A percentile compares a stretch with the other conserved stretches of the same genome.
phyloP scores from a whole-genome alignment of 176 grass and related monocot genomes.

The Alloteropsis semialata region DNA sequence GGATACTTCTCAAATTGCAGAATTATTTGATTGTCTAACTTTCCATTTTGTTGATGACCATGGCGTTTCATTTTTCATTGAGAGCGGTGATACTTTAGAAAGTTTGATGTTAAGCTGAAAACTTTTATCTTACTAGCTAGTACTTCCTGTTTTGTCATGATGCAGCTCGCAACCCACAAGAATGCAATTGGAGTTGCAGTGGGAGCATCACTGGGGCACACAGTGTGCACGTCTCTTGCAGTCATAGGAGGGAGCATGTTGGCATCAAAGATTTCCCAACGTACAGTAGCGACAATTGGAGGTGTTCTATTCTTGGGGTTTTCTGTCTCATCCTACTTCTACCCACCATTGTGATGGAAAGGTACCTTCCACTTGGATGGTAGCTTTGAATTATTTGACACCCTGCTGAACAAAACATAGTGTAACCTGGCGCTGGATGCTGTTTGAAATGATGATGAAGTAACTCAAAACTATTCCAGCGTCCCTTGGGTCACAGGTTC shows the following conservation, averaged over 20 bases:
- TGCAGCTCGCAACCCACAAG: slow-evolving; percentile 84
- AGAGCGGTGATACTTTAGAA: background rate
- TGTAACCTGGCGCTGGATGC: background rate
- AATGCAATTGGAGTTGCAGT: slow-evolving; percentile 81
- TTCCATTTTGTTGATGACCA: background rate
- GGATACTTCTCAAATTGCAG: background rate
- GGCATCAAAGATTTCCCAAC: slow-evolving; percentile 85
- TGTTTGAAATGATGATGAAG: background rate
- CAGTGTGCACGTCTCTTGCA: slow-evolving; percentile 73
- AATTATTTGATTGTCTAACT: background rate
- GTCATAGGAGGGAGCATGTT: slow-evolving; percentile 84
- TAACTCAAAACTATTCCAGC: background rate
- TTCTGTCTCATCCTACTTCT: slow-evolving; percentile 85
- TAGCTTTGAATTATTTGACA: background rate
- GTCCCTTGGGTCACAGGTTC: background rate
- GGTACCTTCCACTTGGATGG: background rate
- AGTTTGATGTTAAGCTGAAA: background rate
- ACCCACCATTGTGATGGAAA: slow-evolving; percentile 67
- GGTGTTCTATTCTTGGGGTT: slow-evolving; percentile 79
- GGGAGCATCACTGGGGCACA: slow-evolving; percentile 76
- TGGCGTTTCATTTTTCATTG: background rate
- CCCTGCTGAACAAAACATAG: background rate
- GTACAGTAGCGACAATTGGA: slow-evolving; percentile 73
- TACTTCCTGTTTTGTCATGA: background rate
- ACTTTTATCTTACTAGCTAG: background rate